Percentiles rank a stretch among this genome's conserved stretches.
Evolutionary conservation across 768 basidiomycete genomes (phyloP).

Genomic region (Cystobasidium ongulense): DNA sequence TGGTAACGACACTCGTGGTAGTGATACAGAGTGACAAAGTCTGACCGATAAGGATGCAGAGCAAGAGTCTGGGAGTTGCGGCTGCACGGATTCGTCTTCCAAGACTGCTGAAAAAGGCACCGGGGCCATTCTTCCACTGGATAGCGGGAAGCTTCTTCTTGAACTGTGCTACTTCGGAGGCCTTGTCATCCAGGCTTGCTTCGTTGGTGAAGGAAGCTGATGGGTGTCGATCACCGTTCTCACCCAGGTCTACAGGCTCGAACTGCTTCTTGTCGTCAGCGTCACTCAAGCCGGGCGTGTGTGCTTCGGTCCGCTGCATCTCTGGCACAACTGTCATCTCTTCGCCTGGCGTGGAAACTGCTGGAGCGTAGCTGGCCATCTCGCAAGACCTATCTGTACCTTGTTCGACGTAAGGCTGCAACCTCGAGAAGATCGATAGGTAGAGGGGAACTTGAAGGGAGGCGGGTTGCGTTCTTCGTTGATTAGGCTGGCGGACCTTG

Average conservation of each 20-base stretch:
- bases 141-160: constrained; percentile 17
- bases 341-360: not conserved
- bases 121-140: not conserved
- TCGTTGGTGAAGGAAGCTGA: not conserved
- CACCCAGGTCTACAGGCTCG: not conserved
- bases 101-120: constrained; percentile 13
- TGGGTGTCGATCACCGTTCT: not conserved
- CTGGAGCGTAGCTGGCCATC: constrained; percentile 6
- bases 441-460: not conserved
- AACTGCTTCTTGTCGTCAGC: constrained; percentile 5
- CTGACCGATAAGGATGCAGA: constrained; percentile 36
- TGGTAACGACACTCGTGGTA: constrained; percentile 37
- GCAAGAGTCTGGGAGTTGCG: constrained; percentile 10
- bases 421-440: not conserved
- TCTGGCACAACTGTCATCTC: constrained; percentile 15
- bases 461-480: constrained; percentile 24
- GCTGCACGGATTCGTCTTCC: not conserved
- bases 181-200: not conserved
- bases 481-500: constrained; percentile 10
- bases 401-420: not conserved
- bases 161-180: not conserved
- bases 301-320: not conserved
- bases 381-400: not conserved
- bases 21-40: constrained; percentile 38
- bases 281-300: not conserved